Conservation (phyloP, 2,329 filamentous ascomycete genomes). For the Sphaerulina vaccinii region DNA sequence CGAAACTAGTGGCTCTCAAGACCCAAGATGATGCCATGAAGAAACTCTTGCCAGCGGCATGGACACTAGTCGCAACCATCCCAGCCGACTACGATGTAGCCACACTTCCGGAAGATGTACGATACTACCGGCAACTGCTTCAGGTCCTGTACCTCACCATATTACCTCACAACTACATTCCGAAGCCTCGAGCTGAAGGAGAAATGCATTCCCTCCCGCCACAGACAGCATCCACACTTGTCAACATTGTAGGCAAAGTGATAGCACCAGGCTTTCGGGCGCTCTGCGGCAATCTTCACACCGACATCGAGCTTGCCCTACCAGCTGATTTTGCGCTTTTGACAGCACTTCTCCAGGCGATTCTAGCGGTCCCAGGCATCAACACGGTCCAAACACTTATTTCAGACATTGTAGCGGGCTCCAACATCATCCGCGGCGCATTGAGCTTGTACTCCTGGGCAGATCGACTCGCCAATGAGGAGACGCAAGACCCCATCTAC, state of each 20-base stretch:
- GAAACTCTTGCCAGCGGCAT: constrained; percentile 56
- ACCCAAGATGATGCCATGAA: constrained; percentile 53
- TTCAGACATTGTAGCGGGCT: constrained; percentile 53
- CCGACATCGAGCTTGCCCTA: constrained; percentile 40
- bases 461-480: constrained; percentile 73
- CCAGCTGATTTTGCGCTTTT: constrained; percentile 84
- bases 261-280: constrained; percentile 80
- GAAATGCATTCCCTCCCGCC: constrained; percentile 36
- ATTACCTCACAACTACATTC: constrained; percentile 55
- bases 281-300: constrained; percentile 76
- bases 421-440: constrained; percentile 73
- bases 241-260: constrained; percentile 77
- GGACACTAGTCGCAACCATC: constrained; percentile 58
- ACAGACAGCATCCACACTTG: constrained; percentile 55
- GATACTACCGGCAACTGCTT: constrained; percentile 80
- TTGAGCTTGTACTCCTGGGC: constrained; percentile 91
- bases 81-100: constrained; percentile 60
- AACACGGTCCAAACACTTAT: constrained; percentile 55
- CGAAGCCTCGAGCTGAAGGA: constrained; percentile 9
- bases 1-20: constrained; percentile 65
- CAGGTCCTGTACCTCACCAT: constrained; percentile 82
- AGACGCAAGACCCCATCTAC: constrained; percentile 79
- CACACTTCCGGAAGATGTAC: constrained; percentile 55
- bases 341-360: constrained; percentile 83
- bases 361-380: constrained; percentile 71